A percentile compares a stretch with the other conserved stretches of the same genome.
These are phyloP conservation scores for Beauveria medogensis DNA, from an alignment of 2,329 filamentous ascomycete species.

Conservation along the genomic window DNA sequence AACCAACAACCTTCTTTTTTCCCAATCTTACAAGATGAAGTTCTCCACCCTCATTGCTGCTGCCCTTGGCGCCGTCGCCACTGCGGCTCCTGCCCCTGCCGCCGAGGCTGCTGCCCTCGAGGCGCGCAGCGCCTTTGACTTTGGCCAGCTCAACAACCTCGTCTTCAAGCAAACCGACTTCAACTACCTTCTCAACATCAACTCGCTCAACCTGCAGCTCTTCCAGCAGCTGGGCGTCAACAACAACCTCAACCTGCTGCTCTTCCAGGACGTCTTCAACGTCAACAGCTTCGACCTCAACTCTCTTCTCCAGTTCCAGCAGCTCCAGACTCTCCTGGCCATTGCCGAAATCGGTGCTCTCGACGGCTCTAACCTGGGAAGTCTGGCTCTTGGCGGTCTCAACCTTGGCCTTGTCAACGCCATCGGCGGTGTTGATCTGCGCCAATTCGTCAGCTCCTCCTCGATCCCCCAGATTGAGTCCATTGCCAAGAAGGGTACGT, in stretches of 20 bases:
- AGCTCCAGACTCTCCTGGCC: slow-evolving; percentile 31
- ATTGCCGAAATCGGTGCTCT: slow-evolving; percentile 23
- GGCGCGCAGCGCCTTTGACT: slow-evolving; percentile 29
- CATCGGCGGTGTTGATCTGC: slow-evolving; percentile 21
- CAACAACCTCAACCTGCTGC: slow-evolving; percentile 38
- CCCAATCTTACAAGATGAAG: slow-evolving; percentile 32
- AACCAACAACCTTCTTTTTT: slow-evolving; percentile 16
- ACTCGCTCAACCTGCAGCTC: slow-evolving; percentile 36
- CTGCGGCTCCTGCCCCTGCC: slow-evolving; percentile 33
- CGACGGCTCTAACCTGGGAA: slow-evolving; percentile 21
- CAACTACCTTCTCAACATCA: slow-evolving; percentile 39
- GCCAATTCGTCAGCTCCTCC: slow-evolving; percentile 22
- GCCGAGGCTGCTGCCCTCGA: slow-evolving; percentile 25
- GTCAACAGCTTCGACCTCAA: slow-evolving; percentile 33
- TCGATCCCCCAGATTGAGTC: slow-evolving; percentile 21
- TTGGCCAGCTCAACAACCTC: slow-evolving; percentile 32
- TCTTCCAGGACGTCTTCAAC: slow-evolving; percentile 35
- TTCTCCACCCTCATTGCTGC: slow-evolving; percentile 35
- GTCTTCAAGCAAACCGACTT: slow-evolving; percentile 32
- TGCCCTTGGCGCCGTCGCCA: slow-evolving; percentile 35
- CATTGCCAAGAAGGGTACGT: slow-evolving; percentile 20
- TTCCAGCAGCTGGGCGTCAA: slow-evolving; percentile 30
- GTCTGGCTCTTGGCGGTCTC: slow-evolving; percentile 19
- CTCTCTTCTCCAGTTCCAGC: slow-evolving; percentile 32
- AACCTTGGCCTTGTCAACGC: slow-evolving; percentile 23